These are phyloP conservation scores for Aspergillus hiratsukae DNA, from an alignment of 2,329 filamentous ascomycete species.

Conservation along the genomic window DNA sequence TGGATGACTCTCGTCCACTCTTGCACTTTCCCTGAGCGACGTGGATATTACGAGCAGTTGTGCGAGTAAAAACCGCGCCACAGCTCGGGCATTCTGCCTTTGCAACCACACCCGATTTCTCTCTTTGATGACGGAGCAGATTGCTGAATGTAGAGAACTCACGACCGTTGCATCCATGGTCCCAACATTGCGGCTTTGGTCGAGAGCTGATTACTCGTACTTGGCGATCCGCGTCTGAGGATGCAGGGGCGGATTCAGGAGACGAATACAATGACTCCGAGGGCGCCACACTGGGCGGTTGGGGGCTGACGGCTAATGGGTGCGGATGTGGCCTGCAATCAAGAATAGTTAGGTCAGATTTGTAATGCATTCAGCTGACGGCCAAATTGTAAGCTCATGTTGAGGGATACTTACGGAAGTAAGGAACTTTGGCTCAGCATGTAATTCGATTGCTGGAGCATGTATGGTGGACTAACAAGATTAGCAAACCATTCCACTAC, in stretches of 20 bases:
- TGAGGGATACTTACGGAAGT: constrained; percentile 24
- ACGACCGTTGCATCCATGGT: constrained; percentile 91
- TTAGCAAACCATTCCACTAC: constrained; percentile 7
- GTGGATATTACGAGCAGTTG: constrained; percentile 83
- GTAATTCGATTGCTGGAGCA: constrained; percentile 31
- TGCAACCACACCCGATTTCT: constrained; percentile 85
- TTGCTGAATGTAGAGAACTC: constrained; percentile 98
- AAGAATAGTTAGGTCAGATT: neutral
- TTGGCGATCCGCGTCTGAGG: constrained; percentile 42
- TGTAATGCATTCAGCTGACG: neutral
- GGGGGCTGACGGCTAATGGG: constrained; percentile 22
- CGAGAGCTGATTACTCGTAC: constrained; percentile 70
- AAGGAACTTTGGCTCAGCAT: constrained; percentile 28
- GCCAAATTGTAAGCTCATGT: constrained; percentile 1
- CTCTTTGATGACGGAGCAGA: constrained; percentile 82
- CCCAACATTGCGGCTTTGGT: constrained; percentile 95
- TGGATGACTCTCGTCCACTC: constrained; percentile 36
- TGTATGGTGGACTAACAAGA: constrained; percentile 25
- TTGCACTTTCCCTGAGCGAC: constrained; percentile 88
- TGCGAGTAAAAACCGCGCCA: constrained; percentile 88
- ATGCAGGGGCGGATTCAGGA: constrained; percentile 19
- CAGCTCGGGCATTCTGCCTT: constrained; percentile 90
- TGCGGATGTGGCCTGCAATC: constrained; percentile 21
- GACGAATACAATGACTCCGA: constrained; percentile 25
- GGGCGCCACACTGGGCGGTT: constrained; percentile 20